Evolutionary conservation across 2,329 filamentous ascomycete genomes (phyloP).

Genomic region (Clarireedia sp.): DNA sequence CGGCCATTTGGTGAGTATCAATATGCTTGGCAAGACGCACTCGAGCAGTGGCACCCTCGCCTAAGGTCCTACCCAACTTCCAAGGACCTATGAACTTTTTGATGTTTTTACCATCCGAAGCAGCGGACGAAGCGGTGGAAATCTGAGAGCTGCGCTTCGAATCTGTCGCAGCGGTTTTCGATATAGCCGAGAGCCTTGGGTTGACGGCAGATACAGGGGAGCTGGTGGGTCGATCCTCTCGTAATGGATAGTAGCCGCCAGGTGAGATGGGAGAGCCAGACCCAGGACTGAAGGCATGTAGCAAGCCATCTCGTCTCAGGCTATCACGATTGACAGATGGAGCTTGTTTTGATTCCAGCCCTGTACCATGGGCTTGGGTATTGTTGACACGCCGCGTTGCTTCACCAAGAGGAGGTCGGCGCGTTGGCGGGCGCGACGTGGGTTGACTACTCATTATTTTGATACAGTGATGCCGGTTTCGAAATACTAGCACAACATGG

Average conservation of each 20-base stretch:
- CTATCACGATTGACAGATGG: constrained; percentile 24
- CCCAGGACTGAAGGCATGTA: constrained; percentile 13
- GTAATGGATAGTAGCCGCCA: constrained; percentile 10
- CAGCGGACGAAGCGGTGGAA: constrained; percentile 32
- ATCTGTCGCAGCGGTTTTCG: constrained; percentile 27
- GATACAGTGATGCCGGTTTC: not conserved
- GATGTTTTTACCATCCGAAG: constrained; percentile 26
- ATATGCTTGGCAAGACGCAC: constrained; percentile 80
- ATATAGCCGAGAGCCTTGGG: constrained; percentile 30
- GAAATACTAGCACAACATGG: not conserved
- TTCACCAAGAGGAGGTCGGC: constrained; percentile 28
- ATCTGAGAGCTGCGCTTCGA: constrained; percentile 34
- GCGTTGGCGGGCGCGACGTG: constrained; percentile 21
- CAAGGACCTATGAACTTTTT: constrained; percentile 86
- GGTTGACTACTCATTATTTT: constrained; percentile 18
- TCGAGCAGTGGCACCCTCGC: constrained; percentile 80
- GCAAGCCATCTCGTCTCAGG: constrained; percentile 15
- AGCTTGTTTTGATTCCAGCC: constrained; percentile 13
- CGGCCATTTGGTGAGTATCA: constrained; percentile 70
- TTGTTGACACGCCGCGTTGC: constrained; percentile 29
- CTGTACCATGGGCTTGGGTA: constrained; percentile 11
- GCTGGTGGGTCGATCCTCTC: constrained; percentile 15
- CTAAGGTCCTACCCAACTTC: constrained; percentile 83
- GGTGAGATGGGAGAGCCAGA: constrained; percentile 10
- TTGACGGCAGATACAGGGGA: constrained; percentile 26